Evolutionary conservation across 176 grass and related monocot species (phyloP).

Genomic region (Triticum monococcum): DNA sequence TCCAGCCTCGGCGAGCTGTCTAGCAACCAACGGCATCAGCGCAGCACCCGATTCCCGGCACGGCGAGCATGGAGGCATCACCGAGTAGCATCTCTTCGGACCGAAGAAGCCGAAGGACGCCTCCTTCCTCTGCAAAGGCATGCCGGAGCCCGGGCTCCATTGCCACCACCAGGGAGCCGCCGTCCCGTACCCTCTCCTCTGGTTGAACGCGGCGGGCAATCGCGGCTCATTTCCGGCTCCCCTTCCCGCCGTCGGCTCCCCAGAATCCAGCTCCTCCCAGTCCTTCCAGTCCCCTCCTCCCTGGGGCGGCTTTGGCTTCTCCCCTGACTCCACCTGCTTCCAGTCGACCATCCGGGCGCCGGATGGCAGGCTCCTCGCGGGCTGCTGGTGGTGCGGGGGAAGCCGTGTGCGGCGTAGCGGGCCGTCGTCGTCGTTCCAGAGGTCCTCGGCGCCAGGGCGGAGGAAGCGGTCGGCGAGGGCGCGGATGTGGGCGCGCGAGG

Average conservation of each 20-base stretch:
- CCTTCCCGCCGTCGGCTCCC: background rate
- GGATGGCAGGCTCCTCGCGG: background rate
- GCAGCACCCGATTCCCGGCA: background rate
- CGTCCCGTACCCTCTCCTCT: constrained; percentile 34
- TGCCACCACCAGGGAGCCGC: constrained; percentile 15
- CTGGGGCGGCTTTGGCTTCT: background rate
- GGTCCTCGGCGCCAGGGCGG: constrained; percentile 68
- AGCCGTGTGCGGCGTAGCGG: constrained; percentile 33
- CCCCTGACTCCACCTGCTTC: background rate
- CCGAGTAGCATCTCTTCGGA: constrained; percentile 41
- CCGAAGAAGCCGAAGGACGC: constrained; percentile 25
- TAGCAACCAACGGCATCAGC: background rate
- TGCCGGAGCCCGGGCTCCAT: background rate
- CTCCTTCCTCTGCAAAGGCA: background rate
- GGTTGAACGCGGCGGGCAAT: constrained; percentile 7
- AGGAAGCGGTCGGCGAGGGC: constrained; percentile 72
- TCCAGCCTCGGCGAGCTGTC: background rate
- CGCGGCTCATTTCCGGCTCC: background rate
- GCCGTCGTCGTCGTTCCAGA: constrained; percentile 92
- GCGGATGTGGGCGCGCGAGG: constrained; percentile 63
- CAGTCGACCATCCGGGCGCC: background rate
- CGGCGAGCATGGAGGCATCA: background rate
- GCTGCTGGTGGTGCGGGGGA: background rate
- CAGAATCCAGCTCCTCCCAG: constrained; percentile 41
- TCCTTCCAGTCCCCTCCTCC: constrained; percentile 13